Percentiles rank a stretch among this genome's conserved stretches.
These are phyloP conservation scores for Chrysanthemum makinoi DNA, from an alignment of 129 eudicot genomes.

Conservation along the genomic window DNA sequence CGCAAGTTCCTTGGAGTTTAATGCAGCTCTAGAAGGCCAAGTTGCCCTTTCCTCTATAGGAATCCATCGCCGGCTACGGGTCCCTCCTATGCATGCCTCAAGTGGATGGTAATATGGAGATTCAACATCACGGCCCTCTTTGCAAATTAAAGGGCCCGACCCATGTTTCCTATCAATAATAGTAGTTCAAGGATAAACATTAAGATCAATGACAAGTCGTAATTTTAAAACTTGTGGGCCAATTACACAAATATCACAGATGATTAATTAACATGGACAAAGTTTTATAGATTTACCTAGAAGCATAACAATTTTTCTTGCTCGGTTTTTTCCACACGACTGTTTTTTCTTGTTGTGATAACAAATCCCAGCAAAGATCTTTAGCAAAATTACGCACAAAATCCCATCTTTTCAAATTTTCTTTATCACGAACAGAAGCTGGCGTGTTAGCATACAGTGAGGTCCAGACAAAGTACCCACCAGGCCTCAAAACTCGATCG, in stretches of 20 bases:
- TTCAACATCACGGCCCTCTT: constrained; percentile 78
- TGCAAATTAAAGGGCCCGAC: constrained; percentile 63
- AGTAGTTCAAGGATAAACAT: constrained; percentile 15
- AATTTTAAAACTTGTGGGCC: not conserved
- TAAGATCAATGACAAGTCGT: constrained; percentile 25
- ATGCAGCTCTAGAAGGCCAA: constrained; percentile 86
- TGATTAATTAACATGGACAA: not conserved
- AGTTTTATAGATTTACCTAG: constrained; percentile 46
- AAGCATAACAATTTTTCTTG: constrained; percentile 64
- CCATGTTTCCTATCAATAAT: constrained; percentile 59
- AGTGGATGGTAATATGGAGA: constrained; percentile 88
- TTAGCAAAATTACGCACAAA: constrained; percentile 49
- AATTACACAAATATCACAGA: not conserved
- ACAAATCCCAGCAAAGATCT: constrained; percentile 83
- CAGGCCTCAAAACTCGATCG: constrained; percentile 87
- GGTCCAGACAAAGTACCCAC: constrained; percentile 99
- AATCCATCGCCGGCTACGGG: constrained; percentile 87
- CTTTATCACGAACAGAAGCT: constrained; percentile 68
- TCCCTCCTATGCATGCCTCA: constrained; percentile 85
- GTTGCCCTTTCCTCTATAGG: constrained; percentile 69
- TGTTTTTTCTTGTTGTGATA: constrained; percentile 90
- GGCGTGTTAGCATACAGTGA: constrained; percentile 72
- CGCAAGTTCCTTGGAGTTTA: constrained; percentile 58
- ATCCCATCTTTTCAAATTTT: constrained; percentile 71
- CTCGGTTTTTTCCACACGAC: constrained; percentile 87